Conservation (phyloP, 1,284 basidiomycete species). For the Peniophora sp. region DNA sequence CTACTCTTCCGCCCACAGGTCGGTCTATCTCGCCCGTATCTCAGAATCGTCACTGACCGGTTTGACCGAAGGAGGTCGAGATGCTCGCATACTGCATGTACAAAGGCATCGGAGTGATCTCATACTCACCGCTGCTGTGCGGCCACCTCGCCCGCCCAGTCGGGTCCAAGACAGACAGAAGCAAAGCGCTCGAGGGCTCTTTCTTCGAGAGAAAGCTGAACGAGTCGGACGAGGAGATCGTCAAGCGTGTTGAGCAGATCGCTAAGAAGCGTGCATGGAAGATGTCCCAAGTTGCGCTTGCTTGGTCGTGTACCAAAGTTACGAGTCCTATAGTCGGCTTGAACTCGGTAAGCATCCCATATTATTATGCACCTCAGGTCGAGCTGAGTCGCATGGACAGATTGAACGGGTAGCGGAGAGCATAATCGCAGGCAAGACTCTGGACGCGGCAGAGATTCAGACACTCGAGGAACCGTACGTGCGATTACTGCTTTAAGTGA, state of each 20-base stretch:
- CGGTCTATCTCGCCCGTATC: neutral
- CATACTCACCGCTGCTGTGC: conserved; percentile 29
- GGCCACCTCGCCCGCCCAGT: conserved; percentile 33
- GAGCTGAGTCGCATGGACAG: neutral
- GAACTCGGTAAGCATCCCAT: conserved; percentile 13
- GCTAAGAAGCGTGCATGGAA: conserved; percentile 26
- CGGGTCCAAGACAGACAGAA: conserved; percentile 19
- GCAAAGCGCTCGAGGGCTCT: conserved; percentile 17
- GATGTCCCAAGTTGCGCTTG: conserved; percentile 35
- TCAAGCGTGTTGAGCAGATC: conserved; percentile 33
- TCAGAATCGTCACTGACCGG: neutral
- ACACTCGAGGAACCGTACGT: conserved; percentile 16
- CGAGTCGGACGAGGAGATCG: conserved; percentile 25
- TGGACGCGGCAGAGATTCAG: conserved; percentile 14
- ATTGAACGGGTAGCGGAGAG: conserved; percentile 7
- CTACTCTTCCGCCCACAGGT: conserved; percentile 34
- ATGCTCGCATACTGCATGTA: conserved; percentile 39
- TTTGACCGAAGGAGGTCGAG: conserved; percentile 30
- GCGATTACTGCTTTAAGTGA: conserved; percentile 1
- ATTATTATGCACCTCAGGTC: neutral
- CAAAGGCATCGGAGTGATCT: conserved; percentile 37
- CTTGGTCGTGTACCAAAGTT: conserved; percentile 29
- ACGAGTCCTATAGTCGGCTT: conserved; percentile 32
- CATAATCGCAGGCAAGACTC: conserved; percentile 9
- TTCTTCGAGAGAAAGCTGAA: conserved; percentile 17